A percentile compares a stretch with the other conserved stretches of the same genome.
Conservation (phyloP, 2,329 filamentous ascomycete species). For the Decorospora gaudefroyi region DNA sequence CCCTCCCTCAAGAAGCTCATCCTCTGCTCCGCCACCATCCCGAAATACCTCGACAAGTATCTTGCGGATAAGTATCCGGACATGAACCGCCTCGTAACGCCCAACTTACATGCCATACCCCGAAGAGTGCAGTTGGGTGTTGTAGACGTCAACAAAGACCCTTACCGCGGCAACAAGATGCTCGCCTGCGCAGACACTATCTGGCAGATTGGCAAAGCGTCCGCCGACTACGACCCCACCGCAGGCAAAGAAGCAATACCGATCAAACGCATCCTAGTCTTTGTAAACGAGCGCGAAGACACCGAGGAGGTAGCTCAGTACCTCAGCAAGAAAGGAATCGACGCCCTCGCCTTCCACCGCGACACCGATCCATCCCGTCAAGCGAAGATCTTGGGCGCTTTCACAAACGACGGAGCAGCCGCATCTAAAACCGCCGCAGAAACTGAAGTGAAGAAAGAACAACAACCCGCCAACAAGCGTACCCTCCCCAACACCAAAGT, state of each 20-base stretch:
- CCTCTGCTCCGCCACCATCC: constrained; percentile 95
- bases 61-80: constrained; percentile 81
- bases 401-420: constrained; percentile 51
- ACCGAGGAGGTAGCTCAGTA: constrained; percentile 80
- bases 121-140: constrained; percentile 92
- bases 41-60: constrained; percentile 82
- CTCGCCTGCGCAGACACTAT: constrained; percentile 94
- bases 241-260: constrained; percentile 61
- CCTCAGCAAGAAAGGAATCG: constrained; percentile 81
- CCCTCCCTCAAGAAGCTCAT: constrained; percentile 85
- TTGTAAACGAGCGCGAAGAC: constrained; percentile 94
- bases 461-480: constrained; percentile 36
- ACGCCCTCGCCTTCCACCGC: constrained; percentile 81
- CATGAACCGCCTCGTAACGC: constrained; percentile 85
- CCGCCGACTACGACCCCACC: constrained; percentile 47
- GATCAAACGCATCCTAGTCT: constrained; percentile 86
- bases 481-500: constrained; percentile 79
- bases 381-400: constrained; percentile 74
- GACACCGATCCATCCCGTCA: constrained; percentile 80
- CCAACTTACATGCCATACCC: constrained; percentile 94
- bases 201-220: constrained; percentile 86
- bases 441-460: neutral
- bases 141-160: constrained; percentile 87
- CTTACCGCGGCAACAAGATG: constrained; percentile 89
- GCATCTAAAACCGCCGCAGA: constrained; percentile 2